Evolutionary conservation across 306 rosid species (phyloP), one percentile per base, ranked within the genome.

Genomic region (Vigna nakashimae): DNA sequence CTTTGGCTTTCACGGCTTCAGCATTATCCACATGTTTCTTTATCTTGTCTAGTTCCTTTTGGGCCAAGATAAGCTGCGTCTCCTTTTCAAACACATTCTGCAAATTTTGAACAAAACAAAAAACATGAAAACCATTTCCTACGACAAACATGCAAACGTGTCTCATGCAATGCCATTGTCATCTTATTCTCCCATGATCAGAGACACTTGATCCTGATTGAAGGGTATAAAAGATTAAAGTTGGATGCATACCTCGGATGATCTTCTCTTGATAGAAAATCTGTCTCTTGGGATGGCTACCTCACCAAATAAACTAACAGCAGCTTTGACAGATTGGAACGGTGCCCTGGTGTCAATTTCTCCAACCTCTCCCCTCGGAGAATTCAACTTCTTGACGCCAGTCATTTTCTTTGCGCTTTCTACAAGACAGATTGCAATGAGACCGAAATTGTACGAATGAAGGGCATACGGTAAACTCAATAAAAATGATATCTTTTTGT

Each of bases 321-420:
- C 99, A 59, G 96, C 98, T 84, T 88, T 95, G 75, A 95, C 99
- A 30, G 99, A 95, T 84, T 92, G 96, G 77, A 95, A 92, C 10
- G 99, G 99, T 4, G 96, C 90, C 73, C 98, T 82, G 7, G 96
- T 93, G 86, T 91, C 97, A 28, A 93, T 89, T 84, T 91, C 97
- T 76, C 98, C 98, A 75, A 94, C 90, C 85, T 90, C 97, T 36
- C 78, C 80, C 80, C 83, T 89, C 4, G 98, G 92, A 75, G 98
- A 92, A 78, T 75, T 82, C 15, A 11, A 0, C 73, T 60, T 64
- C 6, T 74, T 82, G 24, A 18, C 10, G 75, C 67, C 84, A 0
- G 52, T 77, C 97, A 94, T 93, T 78, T 75, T 80, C 84, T 79
- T 49, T 79, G 36, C 11, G 11, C 3, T 65, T 73, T 53, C 84